phyloP scores from a whole-genome alignment of 805 yeast genomes.

The Blastobotrys terrestris region DNA sequence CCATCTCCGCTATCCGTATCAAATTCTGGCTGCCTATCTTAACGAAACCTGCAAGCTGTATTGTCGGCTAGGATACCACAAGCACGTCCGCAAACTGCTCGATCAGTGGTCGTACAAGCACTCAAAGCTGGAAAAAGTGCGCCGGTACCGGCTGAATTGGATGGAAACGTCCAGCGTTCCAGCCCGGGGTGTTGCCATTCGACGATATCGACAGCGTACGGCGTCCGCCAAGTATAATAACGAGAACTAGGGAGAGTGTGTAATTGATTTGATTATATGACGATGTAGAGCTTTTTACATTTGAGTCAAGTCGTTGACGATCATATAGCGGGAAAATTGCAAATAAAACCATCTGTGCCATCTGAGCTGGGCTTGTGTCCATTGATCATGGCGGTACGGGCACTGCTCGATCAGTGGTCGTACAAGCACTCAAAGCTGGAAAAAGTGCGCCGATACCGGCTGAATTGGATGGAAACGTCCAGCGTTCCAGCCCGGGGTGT shows the following conservation, averaged over 20 bases:
- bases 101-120: background rate
- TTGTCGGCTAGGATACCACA: background rate
- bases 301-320: constrained; percentile 64
- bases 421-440: background rate
- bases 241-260: background rate
- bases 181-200: constrained; percentile 1
- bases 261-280: too few relatives aligned
- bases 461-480: background rate
- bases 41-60: background rate
- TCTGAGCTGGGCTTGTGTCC: constrained; percentile 89
- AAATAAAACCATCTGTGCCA: constrained; percentile 95
- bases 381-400: constrained; percentile 56
- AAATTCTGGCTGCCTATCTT: background rate
- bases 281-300: too few relatives aligned
- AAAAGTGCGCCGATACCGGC: background rate
- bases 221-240: background rate
- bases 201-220: background rate
- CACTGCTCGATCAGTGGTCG: constrained; percentile 1
- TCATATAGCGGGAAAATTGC: constrained; percentile 65
- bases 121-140: background rate
- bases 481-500: too few relatives aligned
- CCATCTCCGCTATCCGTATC: background rate
- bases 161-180: background rate
- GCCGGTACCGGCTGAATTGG: background rate
- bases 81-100: background rate